Evolutionary conservation across 495 filamentous ascomycete genomes (phyloP).

Genomic region (Tuber borchii): DNA sequence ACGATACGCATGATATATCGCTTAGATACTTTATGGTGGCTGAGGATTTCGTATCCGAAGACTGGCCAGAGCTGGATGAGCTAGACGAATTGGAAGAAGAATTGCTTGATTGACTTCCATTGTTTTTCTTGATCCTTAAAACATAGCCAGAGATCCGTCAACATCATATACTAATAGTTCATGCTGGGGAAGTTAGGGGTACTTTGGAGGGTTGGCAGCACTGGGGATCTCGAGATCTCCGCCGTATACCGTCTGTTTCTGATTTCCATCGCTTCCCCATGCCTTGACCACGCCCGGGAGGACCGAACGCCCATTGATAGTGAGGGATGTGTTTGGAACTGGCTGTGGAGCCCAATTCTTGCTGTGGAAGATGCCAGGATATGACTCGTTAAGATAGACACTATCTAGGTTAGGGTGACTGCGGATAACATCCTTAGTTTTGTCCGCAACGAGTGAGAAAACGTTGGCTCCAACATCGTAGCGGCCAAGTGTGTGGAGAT

Average conservation of each 20-base stretch:
- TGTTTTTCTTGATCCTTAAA: neutral
- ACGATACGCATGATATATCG: neutral
- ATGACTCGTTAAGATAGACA: constrained; percentile 49
- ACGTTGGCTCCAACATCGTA: constrained; percentile 58
- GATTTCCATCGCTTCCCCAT: constrained; percentile 41
- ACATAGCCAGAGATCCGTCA: neutral
- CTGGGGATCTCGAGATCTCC: constrained; percentile 46
- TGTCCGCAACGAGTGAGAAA: constrained; percentile 51
- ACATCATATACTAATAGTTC: neutral
- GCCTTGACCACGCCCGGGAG: constrained; percentile 43
- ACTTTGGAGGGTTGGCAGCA: constrained; percentile 44
- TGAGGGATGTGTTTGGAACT: constrained; percentile 42
- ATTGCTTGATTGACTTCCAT: neutral
- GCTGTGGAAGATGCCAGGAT: constrained; percentile 48
- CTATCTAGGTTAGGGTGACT: constrained; percentile 28
- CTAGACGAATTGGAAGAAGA: neutral
- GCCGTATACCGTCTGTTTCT: constrained; percentile 44
- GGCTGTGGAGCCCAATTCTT: constrained; percentile 42
- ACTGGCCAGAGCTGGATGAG: neutral
- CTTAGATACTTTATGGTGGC: neutral
- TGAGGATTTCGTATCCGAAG: neutral
- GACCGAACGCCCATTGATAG: constrained; percentile 43
- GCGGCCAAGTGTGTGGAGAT: constrained; percentile 54
- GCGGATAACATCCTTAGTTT: constrained; percentile 44
- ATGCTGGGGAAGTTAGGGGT: constrained; percentile 4